These are phyloP conservation scores for Excoecaria cochinchinensis DNA, from an alignment of 345 rosid species.

Conservation along the genomic window DNA sequence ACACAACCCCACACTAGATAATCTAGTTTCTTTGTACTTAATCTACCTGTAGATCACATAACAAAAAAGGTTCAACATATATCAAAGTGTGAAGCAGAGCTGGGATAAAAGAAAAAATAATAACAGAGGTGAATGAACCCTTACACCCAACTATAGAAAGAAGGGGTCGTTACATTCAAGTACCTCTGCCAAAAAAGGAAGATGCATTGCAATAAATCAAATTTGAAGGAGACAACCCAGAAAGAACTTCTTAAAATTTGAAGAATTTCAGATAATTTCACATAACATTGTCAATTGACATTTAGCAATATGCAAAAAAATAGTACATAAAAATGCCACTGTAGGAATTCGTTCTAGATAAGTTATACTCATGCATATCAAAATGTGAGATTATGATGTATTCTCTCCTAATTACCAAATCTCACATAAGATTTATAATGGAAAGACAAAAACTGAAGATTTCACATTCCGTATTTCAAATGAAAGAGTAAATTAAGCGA, in stretches of 20 bases:
- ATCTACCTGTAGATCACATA: neutral
- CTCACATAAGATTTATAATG: neutral
- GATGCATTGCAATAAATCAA: neutral
- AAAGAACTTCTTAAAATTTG: neutral
- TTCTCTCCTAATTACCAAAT: neutral
- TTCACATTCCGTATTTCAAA: neutral
- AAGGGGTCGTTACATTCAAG: neutral
- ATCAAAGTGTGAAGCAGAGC: neutral
- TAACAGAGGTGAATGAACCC: neutral
- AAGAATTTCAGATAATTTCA: neutral
- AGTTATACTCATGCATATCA: neutral
- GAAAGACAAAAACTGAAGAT: no score
- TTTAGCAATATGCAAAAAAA: neutral
- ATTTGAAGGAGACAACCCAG: no score
- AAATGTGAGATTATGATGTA: neutral
- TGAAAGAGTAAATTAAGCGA: neutral
- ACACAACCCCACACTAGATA: neutral
- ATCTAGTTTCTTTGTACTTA: neutral
- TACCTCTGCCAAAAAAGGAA: neutral
- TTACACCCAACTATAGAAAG: neutral
- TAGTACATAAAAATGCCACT: neutral
- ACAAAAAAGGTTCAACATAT: neutral
- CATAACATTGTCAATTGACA: neutral
- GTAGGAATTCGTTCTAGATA: neutral
- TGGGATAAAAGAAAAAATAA: neutral